These are phyloP conservation scores for Paraphoma sp. DNA, from an alignment of 2,329 filamentous ascomycete species.

Conservation along the genomic window DNA sequence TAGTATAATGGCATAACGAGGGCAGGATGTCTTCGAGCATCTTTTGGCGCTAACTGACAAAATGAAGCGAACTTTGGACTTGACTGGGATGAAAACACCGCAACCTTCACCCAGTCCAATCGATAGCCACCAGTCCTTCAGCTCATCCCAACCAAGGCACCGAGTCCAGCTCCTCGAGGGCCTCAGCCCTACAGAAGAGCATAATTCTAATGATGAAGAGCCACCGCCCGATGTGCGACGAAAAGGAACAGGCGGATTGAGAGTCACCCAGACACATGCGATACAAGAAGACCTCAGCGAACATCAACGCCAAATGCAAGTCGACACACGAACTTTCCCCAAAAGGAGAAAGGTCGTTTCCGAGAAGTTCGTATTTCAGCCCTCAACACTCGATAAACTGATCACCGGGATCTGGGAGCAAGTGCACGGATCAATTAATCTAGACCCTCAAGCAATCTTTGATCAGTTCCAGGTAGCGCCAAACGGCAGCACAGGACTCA, in stretches of 20 bases:
- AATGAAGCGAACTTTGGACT: constrained; percentile 32
- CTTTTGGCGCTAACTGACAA: not conserved
- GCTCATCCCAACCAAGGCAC: constrained; percentile 9
- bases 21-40: too few species aligned
- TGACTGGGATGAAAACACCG: constrained; percentile 33
- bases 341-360: constrained; percentile 40
- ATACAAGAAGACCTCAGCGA: constrained; percentile 40
- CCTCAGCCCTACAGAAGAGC: constrained; percentile 2
- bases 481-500: constrained; percentile 14
- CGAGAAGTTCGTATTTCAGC: constrained; percentile 53
- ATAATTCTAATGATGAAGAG: constrained; percentile 4
- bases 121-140: constrained; percentile 9
- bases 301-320: constrained; percentile 42
- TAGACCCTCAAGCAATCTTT: constrained; percentile 49
- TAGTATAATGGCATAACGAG: too few species aligned
- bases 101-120: constrained; percentile 29
- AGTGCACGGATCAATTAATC: constrained; percentile 51
- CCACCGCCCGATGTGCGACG: constrained; percentile 14
- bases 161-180: constrained; percentile 8
- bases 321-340: constrained; percentile 39
- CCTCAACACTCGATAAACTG: constrained; percentile 57
- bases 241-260: constrained; percentile 36
- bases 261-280: constrained; percentile 31
- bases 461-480: constrained; percentile 39
- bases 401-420: constrained; percentile 60